Conservation (phyloP, 140 eudicot genomes). For the Stevia rebaudiana region DNA sequence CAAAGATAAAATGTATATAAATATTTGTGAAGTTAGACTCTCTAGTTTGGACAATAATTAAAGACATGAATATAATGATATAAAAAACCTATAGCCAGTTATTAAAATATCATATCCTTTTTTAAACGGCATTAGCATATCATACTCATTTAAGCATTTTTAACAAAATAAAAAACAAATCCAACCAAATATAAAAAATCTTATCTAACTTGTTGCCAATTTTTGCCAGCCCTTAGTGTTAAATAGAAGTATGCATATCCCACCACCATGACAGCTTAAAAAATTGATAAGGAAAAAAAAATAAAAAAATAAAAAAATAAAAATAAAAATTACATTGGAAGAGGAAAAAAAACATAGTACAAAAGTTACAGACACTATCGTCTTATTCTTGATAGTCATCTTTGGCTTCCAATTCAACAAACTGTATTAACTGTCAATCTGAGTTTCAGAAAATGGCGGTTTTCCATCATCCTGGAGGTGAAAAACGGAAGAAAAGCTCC, state of each 20-base stretch:
- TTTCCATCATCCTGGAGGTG: slow-evolving; percentile 1
- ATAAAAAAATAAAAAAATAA: neutral
- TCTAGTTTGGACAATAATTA: too few species aligned
- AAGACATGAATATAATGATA: too few species aligned
- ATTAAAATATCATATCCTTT: too few species aligned
- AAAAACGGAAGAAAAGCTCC: slow-evolving; percentile 4
- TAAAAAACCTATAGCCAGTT: too few species aligned
- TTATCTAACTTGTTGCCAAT: too few species aligned
- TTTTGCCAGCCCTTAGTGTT: too few species aligned
- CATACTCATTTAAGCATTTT: too few species aligned
- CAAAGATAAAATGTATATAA: too few species aligned
- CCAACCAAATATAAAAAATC: neutral
- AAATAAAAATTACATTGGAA: neutral
- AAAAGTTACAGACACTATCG: too few species aligned
- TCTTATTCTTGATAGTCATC: too few species aligned
- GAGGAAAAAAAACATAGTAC: slow-evolving; percentile 10
- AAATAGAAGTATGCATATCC: slow-evolving; percentile 3
- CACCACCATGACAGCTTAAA: neutral
- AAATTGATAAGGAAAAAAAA: neutral
- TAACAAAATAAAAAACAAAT: neutral
- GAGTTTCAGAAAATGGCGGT: slow-evolving; percentile 12
- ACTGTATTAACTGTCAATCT: neutral
- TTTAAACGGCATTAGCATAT: too few species aligned
- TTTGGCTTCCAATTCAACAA: slow-evolving; percentile 17
- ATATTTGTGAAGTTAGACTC: too few species aligned